Evolutionary conservation across 2,329 filamentous ascomycete species (phyloP).

Genomic region (Diplodia corticola): DNA sequence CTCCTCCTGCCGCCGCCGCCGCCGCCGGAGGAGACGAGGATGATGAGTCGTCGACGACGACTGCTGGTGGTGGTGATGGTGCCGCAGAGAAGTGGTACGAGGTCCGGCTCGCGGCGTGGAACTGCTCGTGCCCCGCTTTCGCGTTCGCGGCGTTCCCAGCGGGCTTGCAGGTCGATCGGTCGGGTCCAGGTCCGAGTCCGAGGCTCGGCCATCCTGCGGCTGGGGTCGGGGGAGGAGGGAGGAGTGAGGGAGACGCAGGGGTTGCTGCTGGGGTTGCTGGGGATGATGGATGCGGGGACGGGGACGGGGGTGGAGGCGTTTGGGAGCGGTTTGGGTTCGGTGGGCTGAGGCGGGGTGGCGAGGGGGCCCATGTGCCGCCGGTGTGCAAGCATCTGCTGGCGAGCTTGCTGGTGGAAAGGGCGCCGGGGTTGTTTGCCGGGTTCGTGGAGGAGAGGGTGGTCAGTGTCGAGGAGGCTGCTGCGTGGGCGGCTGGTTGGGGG

Average conservation of each 20-base stretch:
- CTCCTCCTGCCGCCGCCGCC: too few relatives aligned
- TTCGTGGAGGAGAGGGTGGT: constrained; percentile 59
- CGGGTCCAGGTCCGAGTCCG: too few relatives aligned
- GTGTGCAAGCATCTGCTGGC: constrained; percentile 90
- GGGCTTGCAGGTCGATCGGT: too few relatives aligned
- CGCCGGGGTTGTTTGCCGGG: constrained; percentile 56
- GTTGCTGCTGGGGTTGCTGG: constrained; percentile 22
- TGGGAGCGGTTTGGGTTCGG: constrained; percentile 47
- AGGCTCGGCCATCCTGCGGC: too few relatives aligned
- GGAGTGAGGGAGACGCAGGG: neutral
- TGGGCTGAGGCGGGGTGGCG: constrained; percentile 45
- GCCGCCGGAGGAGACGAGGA: neutral
- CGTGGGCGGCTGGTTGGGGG: constrained; percentile 58
- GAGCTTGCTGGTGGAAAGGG: constrained; percentile 71
- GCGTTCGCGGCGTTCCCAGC: constrained; percentile 67
- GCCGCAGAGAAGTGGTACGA: constrained; percentile 55
- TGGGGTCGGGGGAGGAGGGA: too few relatives aligned
- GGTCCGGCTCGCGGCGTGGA: constrained; percentile 76
- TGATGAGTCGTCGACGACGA: neutral
- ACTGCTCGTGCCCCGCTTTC: constrained; percentile 86
- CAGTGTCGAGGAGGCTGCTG: constrained; percentile 68
- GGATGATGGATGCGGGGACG: constrained; percentile 14
- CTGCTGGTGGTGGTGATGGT: too few relatives aligned
- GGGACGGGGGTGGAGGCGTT: constrained; percentile 14
- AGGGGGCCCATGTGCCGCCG: constrained; percentile 47